Base-by-base conservation (phyloP, 192 early-diverging fungal genomes). In the Entomortierella parvispora region DNA sequence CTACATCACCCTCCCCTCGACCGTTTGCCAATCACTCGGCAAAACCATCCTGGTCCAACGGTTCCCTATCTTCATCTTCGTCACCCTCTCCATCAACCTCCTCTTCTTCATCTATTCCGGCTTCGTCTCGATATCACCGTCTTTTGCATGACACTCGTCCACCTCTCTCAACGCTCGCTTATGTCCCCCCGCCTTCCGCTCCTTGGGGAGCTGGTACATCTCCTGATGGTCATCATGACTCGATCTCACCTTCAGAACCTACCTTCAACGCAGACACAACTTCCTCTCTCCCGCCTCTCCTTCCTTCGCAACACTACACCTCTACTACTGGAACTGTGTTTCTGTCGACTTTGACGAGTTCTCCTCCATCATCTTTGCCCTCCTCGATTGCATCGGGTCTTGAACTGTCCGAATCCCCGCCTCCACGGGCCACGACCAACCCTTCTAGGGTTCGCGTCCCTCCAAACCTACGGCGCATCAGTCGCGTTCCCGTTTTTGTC, bases 21-120 rank as follows among this genome's bases (percentile, higher is more conserved):
- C 61, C 58, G 12, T 25, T 18, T 18, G 58, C 59, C 0, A 26
- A 15, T n/a, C 72, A 76, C 52, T 61, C 72, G 31, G 65, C 72
- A 26, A 76, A 68, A 32, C 58, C 72, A 4, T 76, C 72, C 5
- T 76, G 57, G 72, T 62, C 71, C 40, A 56, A 8, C 32, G 31
- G 32, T 10, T 2, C 53, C 42, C 22, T 48, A 37, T 26, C 33
- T 14, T 50, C 49, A 15, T 47, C 54, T 34, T 33, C 55, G 25
- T 10, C 57, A 22, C 20, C 43, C 20, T 44, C 20, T 12, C 25
- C 61, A 26, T 42, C 34, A 8, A 47, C 46, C 1, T 33, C 60
- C 17, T 50, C 47, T 2, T 51, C 59, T 20, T 10, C 59, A 18
- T 11, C 32, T 8, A n/a, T n/a, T n/a, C n/a, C n/a, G n/a, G n/a